A percentile compares a stretch with the other conserved stretches of the same genome.
Conservation (phyloP, 2,329 filamentous ascomycete genomes). For the Coleophoma cylindrospora region DNA sequence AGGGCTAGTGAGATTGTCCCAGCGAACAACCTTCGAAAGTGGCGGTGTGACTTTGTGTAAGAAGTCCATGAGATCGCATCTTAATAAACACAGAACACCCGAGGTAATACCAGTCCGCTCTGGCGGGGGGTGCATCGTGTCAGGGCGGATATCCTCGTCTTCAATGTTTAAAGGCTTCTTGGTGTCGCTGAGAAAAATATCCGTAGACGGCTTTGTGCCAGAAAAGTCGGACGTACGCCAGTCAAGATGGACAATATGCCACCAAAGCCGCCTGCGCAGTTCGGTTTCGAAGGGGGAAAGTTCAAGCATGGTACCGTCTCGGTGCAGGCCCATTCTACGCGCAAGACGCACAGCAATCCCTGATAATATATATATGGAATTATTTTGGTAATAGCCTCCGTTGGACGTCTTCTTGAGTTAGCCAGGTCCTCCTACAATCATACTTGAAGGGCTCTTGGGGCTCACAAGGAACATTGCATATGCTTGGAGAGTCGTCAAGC, state of each 20-base stretch:
- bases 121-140: conserved; percentile 34
- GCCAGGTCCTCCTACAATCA: background rate
- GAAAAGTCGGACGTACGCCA: conserved; percentile 46
- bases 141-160: conserved; percentile 41
- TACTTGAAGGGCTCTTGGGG: background rate
- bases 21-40: conserved; percentile 7
- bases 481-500: conserved; percentile 8
- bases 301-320: conserved; percentile 42
- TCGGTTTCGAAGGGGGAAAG: conserved; percentile 45
- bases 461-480: conserved; percentile 9
- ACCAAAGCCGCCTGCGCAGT: conserved; percentile 51
- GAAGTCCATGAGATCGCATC: conserved; percentile 36
- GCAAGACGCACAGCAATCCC: conserved; percentile 10
- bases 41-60: conserved; percentile 32
- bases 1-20: conserved; percentile 10
- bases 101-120: conserved; percentile 44
- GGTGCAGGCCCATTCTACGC: conserved; percentile 11
- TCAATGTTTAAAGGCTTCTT: conserved; percentile 45
- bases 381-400: conserved; percentile 2
- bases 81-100: conserved; percentile 10
- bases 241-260: conserved; percentile 48
- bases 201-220: conserved; percentile 32
- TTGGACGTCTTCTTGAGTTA: conserved; percentile 4
- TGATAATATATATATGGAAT: conserved; percentile 5
- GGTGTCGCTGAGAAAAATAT: conserved; percentile 39